Evolutionary conservation across 2,329 filamentous ascomycete genomes (phyloP).

Genomic region (Sporothrix brasiliensis): DNA sequence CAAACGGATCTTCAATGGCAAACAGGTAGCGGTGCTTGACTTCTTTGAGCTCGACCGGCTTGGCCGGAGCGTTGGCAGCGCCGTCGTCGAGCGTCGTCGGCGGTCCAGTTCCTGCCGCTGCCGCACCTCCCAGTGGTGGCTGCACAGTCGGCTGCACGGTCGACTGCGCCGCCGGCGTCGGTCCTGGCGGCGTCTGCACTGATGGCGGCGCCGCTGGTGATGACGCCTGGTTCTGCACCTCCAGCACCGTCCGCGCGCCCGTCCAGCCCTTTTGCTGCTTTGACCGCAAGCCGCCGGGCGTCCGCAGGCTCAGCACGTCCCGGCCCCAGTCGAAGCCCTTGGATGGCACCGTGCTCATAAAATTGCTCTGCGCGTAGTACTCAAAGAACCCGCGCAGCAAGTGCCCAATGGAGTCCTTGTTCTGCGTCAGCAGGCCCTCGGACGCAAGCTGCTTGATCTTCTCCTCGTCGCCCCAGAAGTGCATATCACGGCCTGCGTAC

Average conservation of each 20-base stretch:
- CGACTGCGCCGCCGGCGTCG: not conserved
- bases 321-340: constrained; percentile 78
- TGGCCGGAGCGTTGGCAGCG: constrained; percentile 35
- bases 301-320: constrained; percentile 77
- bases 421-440: constrained; percentile 64
- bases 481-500: constrained; percentile 67
- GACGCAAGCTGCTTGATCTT: constrained; percentile 66
- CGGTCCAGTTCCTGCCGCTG: not conserved
- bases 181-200: constrained; percentile 14
- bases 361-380: constrained; percentile 70
- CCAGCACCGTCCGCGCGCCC: constrained; percentile 71
- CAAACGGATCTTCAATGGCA: constrained; percentile 90
- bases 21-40: constrained; percentile 80
- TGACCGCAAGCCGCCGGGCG: constrained; percentile 66
- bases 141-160: not conserved
- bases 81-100: not conserved
- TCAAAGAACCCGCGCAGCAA: constrained; percentile 84
- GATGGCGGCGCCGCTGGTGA: constrained; percentile 33
- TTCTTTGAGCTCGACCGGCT: constrained; percentile 60
- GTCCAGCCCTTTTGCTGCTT: constrained; percentile 86
- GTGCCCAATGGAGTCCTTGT: constrained; percentile 68
- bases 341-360: constrained; percentile 54
- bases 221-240: constrained; percentile 48
- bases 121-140: not conserved
- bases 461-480: constrained; percentile 76